Percentiles rank a stretch among this genome's conserved stretches.
Conservation (phyloP, 2,329 filamentous ascomycete species). For the Bipolaris cookei region DNA sequence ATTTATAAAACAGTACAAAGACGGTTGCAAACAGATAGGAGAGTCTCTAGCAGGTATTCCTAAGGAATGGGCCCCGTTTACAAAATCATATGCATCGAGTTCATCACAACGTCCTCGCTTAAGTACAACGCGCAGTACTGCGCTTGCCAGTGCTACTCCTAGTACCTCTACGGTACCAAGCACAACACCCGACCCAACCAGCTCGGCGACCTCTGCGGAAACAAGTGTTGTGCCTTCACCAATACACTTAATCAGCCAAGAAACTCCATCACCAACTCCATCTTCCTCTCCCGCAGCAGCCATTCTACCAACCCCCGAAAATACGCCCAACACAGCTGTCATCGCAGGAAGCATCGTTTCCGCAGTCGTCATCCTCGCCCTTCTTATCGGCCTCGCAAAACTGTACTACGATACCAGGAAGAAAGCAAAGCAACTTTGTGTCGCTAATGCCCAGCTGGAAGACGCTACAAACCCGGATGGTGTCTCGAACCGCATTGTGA, state of each 20-base stretch:
- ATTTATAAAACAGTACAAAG: slow-evolving; percentile 9
- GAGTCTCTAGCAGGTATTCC: slow-evolving; percentile 2
- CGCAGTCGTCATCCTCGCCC: background rate
- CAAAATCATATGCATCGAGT: background rate
- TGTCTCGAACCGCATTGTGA: slow-evolving; percentile 12
- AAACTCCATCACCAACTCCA: background rate
- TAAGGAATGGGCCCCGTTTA: slow-evolving; percentile 14
- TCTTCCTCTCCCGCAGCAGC: background rate
- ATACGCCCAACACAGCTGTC: background rate
- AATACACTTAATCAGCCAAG: background rate
- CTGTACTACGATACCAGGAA: slow-evolving; percentile 13
- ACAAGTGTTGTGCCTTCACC: background rate
- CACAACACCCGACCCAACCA: background rate
- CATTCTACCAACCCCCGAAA: background rate
- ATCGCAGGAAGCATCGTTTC: slow-evolving; percentile 3
- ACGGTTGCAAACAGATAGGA: slow-evolving; percentile 3
- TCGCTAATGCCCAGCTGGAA: slow-evolving; percentile 12
- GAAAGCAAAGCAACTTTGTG: slow-evolving; percentile 11
- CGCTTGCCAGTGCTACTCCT: background rate
- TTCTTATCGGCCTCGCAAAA: slow-evolving; percentile 7
- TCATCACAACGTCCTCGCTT: background rate
- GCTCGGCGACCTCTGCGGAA: background rate
- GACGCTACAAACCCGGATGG: slow-evolving; percentile 12
- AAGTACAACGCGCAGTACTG: background rate
- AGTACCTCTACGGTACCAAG: background rate